A percentile compares a stretch with the other conserved stretches of the same genome.
Conservation (phyloP, 1,284 basidiomycete genomes). For the Ceratorhiza oryzae-sativae region DNA sequence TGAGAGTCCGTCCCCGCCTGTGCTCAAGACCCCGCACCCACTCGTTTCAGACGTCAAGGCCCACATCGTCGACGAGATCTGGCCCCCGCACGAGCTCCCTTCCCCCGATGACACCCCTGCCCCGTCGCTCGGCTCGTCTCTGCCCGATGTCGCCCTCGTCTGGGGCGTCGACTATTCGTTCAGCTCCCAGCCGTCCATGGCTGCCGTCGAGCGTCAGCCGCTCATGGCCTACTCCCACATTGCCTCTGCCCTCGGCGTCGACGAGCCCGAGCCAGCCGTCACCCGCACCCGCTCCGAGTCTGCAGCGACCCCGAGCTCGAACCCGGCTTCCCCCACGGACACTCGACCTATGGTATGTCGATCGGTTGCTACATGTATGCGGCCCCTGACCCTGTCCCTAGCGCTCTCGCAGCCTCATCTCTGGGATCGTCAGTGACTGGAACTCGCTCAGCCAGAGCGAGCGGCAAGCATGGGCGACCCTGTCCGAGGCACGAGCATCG, state of each 20-base stretch:
- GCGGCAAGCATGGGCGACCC: slow-evolving; percentile 31
- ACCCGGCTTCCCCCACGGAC: slow-evolving; percentile 10
- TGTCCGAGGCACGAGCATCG: slow-evolving; percentile 24
- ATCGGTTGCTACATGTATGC: neutral
- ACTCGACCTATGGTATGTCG: slow-evolving; percentile 31
- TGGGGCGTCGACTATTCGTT: slow-evolving; percentile 28
- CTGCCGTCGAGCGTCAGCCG: neutral
- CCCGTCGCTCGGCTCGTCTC: neutral
- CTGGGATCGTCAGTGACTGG: slow-evolving; percentile 31
- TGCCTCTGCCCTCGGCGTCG: slow-evolving; percentile 8
- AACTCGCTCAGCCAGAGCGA: slow-evolving; percentile 35
- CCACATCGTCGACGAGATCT: slow-evolving; percentile 13
- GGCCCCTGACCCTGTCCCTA: neutral
- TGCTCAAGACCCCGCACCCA: neutral
- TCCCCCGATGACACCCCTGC: slow-evolving; percentile 2
- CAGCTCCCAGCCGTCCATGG: neutral
- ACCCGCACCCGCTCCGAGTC: neutral
- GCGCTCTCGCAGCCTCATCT: slow-evolving; percentile 34
- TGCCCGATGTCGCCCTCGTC: slow-evolving; percentile 24
- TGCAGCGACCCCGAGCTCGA: neutral
- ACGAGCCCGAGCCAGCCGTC: slow-evolving; percentile 16
- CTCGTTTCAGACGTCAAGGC: slow-evolving; percentile 21
- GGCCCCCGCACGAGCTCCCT: slow-evolving; percentile 12
- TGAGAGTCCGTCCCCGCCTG: slow-evolving; percentile 3
- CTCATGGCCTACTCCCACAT: slow-evolving; percentile 19